Base-by-base conservation (phyloP, 1,139 yeast species). In the Yarrowia galli region DNA sequence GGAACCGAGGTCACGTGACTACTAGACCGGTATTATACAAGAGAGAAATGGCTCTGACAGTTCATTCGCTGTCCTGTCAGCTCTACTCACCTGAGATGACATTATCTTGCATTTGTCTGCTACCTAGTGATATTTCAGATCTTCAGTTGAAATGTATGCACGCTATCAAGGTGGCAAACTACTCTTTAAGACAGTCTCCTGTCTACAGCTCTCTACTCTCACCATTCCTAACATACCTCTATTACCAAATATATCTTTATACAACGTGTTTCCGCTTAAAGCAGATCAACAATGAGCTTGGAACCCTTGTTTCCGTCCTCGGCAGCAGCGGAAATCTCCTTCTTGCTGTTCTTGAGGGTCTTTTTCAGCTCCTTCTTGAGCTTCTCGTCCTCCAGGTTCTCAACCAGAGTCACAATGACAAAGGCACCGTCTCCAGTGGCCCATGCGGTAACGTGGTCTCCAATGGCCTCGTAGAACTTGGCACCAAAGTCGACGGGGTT, bases 221-320 rank as follows among this genome's bases (percentile, higher is more conserved):
- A 12, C 3, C 13, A 5, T 22, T 48, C 45, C 22, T 40, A 54
- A 15, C 46, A 38, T 38, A 28, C 60, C 45, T 53, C 45, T 53
- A 53, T 53, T 36, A 36, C 60, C 60, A 53, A 35, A 51, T 32
- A 36, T 53, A 53, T 53, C 60, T 53, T 36, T 53, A 53, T 36
- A 53, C 58, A 51, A 36, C n/a, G 15, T 51, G 32, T 1, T 8
- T 35, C 18, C 61, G 23, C 28, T 28, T 20, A 58, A 28, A 58
- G 42, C 23, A 71, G 69, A 45, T 83, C 85, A 69, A 83, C 77
- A 74, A 92, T 82, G 71, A 92, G 82, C 74, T 87, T 88, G 64
- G 91, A 89, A 71, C 98, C 98, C 81, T 92, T 92, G 78, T 91
- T 91, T 56, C 84, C 84, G 69, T 84, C 88, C 45, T 80, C 82